Conservation (phyloP, 179 eudicot genomes). For the Carnegiea gigantea region DNA sequence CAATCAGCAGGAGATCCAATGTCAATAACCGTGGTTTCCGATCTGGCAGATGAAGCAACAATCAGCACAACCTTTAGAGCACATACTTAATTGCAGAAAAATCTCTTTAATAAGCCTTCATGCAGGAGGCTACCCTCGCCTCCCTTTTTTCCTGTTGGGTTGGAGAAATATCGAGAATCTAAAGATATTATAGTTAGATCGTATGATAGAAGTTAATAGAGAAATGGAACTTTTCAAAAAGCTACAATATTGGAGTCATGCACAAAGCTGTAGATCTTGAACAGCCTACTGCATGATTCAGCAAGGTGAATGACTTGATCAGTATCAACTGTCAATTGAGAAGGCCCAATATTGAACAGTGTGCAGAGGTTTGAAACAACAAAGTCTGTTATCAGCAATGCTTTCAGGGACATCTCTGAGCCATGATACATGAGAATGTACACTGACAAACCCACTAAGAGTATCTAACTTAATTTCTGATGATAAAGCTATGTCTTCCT, state of each 20-base stretch:
- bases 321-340: background rate
- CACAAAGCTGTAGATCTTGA: background rate
- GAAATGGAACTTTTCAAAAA: no score
- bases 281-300: background rate
- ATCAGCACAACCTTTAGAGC: conserved; percentile 19
- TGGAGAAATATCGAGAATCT: background rate
- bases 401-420: conserved; percentile 1
- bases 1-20: conserved; percentile 91
- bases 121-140: background rate
- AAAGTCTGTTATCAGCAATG: background rate
- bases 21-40: conserved; percentile 69
- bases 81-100: background rate
- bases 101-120: background rate
- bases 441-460: background rate
- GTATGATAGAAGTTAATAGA: background rate
- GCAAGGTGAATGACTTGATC: background rate
- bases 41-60: conserved; percentile 35
- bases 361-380: background rate
- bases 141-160: background rate
- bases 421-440: background rate
- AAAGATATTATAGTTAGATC: no score
- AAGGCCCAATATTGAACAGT: background rate
- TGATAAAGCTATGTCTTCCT: background rate
- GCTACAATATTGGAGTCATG: background rate
- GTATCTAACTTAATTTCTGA: background rate